Evolutionary conservation across 1,284 basidiomycete species (phyloP).

Genomic region (Microbotryum saponariae): DNA sequence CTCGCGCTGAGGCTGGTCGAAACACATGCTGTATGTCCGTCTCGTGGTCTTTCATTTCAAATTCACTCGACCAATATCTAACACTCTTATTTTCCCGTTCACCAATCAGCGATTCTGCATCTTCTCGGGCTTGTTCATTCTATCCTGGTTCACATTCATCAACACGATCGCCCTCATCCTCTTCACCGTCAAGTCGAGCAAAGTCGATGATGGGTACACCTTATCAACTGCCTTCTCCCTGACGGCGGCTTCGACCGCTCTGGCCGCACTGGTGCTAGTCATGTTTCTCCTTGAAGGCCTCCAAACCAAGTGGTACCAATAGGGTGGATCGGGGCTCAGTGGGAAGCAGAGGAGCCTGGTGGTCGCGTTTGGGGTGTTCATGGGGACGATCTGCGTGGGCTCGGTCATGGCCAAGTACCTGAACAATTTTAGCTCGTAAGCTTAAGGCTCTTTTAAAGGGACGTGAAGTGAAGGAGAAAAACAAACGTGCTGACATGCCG

Average conservation of each 20-base stretch:
- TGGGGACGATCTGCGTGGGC: slow-evolving; percentile 6
- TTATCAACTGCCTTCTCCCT: slow-evolving; percentile 25
- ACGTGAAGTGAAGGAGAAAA: too few species aligned
- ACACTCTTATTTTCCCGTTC: neutral
- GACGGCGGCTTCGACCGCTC: slow-evolving; percentile 2
- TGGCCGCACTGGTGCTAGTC: slow-evolving; percentile 4
- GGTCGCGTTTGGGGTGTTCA: slow-evolving; percentile 12
- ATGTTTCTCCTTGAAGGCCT: slow-evolving; percentile 6
- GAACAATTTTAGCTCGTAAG: too few species aligned
- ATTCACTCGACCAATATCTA: neutral
- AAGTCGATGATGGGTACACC: slow-evolving; percentile 13
- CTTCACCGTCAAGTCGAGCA: slow-evolving; percentile 8
- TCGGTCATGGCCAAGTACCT: neutral
- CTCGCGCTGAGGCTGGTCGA: slow-evolving; percentile 62
- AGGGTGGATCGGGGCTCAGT: slow-evolving; percentile 8
- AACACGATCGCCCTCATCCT: slow-evolving; percentile 8
- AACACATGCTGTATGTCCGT: slow-evolving; percentile 48
- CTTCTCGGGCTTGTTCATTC: neutral
- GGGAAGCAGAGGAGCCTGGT: slow-evolving; percentile 13
- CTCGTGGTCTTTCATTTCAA: neutral
- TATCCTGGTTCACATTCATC: slow-evolving; percentile 7
- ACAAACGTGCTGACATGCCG: neutral
- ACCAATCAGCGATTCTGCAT: slow-evolving; percentile 31
- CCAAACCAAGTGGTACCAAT: slow-evolving; percentile 5
- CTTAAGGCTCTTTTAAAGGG: too few species aligned